Percentiles rank a stretch among this genome's conserved stretches.
phyloP scores from a whole-genome alignment of 306 rosid genomes.

The Prunus armeniaca region DNA sequence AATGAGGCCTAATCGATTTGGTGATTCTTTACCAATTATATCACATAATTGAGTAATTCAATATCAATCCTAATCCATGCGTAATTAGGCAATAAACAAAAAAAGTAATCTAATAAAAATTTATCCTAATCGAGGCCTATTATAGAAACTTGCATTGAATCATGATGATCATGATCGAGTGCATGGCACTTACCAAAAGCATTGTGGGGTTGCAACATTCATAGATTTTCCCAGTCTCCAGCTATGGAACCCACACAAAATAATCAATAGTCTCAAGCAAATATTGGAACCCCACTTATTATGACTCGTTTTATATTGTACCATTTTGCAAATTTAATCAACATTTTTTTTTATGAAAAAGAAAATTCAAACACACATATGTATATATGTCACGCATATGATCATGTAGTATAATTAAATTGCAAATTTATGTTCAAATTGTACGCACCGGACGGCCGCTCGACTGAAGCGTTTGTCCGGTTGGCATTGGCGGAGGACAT shows the following conservation, averaged over 20 bases:
- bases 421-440: not conserved
- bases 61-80: not conserved
- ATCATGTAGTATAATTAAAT: not conserved
- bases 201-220: not conserved
- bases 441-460: slow-evolving; percentile 43
- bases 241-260: not conserved
- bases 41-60: not conserved
- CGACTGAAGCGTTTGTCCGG: slow-evolving; percentile 37
- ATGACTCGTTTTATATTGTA: not conserved
- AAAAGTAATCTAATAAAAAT: not conserved
- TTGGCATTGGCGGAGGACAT: slow-evolving; percentile 51
- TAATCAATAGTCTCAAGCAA: not conserved
- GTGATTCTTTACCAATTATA: not conserved
- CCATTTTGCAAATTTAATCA: not conserved
- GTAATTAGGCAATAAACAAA: not conserved
- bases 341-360: too few species aligned
- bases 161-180: not conserved
- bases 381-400: not conserved
- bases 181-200: not conserved
- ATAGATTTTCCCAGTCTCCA: not conserved
- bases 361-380: not conserved
- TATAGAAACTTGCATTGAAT: not conserved
- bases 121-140: not conserved
- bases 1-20: too few species aligned
- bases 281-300: not conserved